Conservation (phyloP, 345 rosid species). For the Erucastrum elatum region DNA sequence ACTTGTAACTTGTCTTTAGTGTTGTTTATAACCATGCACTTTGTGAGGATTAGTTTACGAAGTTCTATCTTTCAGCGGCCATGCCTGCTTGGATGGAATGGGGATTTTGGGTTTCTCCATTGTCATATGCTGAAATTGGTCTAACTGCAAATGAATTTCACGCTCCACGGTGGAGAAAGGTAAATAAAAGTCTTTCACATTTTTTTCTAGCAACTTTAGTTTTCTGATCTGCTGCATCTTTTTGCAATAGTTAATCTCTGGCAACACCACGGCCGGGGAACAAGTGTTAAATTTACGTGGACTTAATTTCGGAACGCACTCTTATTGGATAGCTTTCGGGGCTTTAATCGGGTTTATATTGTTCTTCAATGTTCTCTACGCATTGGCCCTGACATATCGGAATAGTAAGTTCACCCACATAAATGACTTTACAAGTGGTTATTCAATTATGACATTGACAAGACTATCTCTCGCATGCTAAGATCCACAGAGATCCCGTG, state of each 20-base stretch:
- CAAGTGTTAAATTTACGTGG: conserved; percentile 55
- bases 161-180: conserved; percentile 71
- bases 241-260: conserved; percentile 19
- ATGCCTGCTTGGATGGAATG: conserved; percentile 64
- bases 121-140: conserved; percentile 67
- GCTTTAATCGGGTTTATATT: conserved; percentile 53
- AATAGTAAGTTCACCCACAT: conserved; percentile 45
- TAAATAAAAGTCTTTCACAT: conserved; percentile 13
- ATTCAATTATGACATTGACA: neutral
- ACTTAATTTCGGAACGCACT: conserved; percentile 47
- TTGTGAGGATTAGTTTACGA: conserved; percentile 1
- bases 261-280: conserved; percentile 43
- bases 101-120: conserved; percentile 77
- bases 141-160: conserved; percentile 62
- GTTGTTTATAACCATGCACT: conserved; percentile 1
- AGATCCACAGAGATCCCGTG: conserved; percentile 30
- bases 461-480: neutral
- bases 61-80: conserved; percentile 37
- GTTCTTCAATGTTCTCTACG: conserved; percentile 55
- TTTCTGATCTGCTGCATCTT: neutral
- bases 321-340: conserved; percentile 56
- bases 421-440: neutral
- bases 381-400: conserved; percentile 50
- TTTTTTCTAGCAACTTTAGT: neutral
- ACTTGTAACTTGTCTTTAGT: neutral